Conservation (phyloP, 139 green algal genomes). For the Helicosporidium sp. region DNA sequence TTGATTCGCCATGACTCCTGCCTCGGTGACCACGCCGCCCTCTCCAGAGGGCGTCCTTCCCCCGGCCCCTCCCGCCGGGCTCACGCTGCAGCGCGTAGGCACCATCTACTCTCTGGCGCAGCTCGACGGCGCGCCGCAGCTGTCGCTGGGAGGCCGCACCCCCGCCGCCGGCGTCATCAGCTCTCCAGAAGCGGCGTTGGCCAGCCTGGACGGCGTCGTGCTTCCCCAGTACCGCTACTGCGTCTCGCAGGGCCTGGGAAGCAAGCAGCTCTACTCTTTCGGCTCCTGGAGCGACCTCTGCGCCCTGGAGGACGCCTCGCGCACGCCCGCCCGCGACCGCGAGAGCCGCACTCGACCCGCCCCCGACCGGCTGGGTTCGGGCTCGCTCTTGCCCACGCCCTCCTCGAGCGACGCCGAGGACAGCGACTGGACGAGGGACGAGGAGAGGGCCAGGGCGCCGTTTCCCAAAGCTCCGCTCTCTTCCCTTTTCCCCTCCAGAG, state of each 20-base stretch:
- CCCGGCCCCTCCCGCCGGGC: too few species aligned
- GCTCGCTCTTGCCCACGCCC: background rate
- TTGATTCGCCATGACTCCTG: background rate
- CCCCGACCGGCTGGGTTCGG: constrained; percentile 1
- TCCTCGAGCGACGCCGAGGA: background rate
- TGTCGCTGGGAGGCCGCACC: background rate
- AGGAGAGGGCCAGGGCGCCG: background rate
- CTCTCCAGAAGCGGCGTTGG: constrained; percentile 16
- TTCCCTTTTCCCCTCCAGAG: background rate
- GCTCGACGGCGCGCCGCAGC: constrained; percentile 5
- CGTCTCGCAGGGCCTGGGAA: background rate
- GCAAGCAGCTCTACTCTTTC: constrained; percentile 31
- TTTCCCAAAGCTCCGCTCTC: too few species aligned
- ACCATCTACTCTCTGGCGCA: constrained; percentile 26
- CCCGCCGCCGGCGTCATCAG: background rate
- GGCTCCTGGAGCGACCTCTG: constrained; percentile 18
- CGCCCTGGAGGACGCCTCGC: background rate
- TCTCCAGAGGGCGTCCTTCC: too few species aligned
- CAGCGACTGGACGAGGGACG: background rate
- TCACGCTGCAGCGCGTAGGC: constrained; percentile 15
- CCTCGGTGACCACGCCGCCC: background rate
- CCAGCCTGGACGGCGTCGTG: constrained; percentile 5
- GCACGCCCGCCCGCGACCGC: background rate
- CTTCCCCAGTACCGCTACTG: constrained; percentile 21
- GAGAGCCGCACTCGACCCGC: constrained; percentile 19